Evolutionary conservation across 805 yeast genomes (phyloP).

Genomic region (Tetrapisispora arboricola): DNA sequence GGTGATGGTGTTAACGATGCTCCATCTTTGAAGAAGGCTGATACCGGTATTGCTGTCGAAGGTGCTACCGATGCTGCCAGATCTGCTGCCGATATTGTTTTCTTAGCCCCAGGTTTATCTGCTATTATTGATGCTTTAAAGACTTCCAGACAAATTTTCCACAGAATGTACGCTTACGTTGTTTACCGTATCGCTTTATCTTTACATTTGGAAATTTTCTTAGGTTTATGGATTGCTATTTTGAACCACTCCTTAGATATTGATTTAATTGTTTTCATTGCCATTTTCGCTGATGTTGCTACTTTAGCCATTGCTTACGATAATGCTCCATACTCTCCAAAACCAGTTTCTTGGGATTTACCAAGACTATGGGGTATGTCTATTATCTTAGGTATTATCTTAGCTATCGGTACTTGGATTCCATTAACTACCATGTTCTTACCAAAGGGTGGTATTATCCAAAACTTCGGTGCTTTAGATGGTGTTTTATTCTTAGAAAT

Average conservation of each 20-base stretch:
- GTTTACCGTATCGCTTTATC: slow-evolving; percentile 96
- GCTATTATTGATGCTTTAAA: slow-evolving; percentile 90
- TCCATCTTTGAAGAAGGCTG: slow-evolving; percentile 93
- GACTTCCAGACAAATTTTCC: slow-evolving; percentile 95
- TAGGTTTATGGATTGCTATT: slow-evolving; percentile 95
- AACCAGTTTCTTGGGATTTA: slow-evolving; percentile 93
- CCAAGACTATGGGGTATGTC: slow-evolving; percentile 98
- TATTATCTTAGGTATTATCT: slow-evolving; percentile 68
- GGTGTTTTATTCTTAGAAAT: slow-evolving; percentile 91
- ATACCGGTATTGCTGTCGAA: slow-evolving; percentile 95
- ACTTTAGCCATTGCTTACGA: slow-evolving; percentile 96
- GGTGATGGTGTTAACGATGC: slow-evolving; percentile 99
- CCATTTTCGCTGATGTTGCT: slow-evolving; percentile 95
- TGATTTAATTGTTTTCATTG: slow-evolving; percentile 90
- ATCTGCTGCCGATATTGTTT: slow-evolving; percentile 94
- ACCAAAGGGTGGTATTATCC: slow-evolving; percentile 87
- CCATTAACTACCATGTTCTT: slow-evolving; percentile 89
- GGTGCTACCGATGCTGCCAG: slow-evolving; percentile 97
- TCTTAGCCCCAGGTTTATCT: slow-evolving; percentile 91
- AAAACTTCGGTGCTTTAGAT: slow-evolving; percentile 89
- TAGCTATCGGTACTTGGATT: slow-evolving; percentile 91
- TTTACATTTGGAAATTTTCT: slow-evolving; percentile 86
- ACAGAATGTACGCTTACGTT: slow-evolving; percentile 97
- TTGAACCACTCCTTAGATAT: slow-evolving; percentile 78
- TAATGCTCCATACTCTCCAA: slow-evolving; percentile 89